Evolutionary conservation across 2,329 filamentous ascomycete genomes (phyloP), one percentile per base, ranked within the genome.

Genomic region (Colletotrichum tropicicola): DNA sequence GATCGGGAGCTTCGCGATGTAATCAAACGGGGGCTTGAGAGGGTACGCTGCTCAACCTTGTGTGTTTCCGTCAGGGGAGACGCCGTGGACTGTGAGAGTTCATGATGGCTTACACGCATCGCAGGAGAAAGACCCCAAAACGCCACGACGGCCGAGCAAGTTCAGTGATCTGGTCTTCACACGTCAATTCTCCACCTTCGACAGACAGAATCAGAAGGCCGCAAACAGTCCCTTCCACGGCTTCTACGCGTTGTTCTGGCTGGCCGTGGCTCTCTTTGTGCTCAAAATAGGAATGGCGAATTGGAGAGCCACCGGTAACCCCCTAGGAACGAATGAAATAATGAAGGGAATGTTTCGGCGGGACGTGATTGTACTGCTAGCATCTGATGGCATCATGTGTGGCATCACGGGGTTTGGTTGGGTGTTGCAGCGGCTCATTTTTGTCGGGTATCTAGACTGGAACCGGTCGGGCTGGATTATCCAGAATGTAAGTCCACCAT

Each of bases 201-300:
- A 94, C 75, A 84, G 89, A 10, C 88, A 92, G 68, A 94, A 93
- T 71, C 82, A 85, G 5, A 79, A 80, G 1, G 86, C 87, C 2
- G 84, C 86, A 4, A 88, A 89, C 49, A 92, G 89, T 43, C 89
- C 89, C 0, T 94, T 94, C 70, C 88, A 91, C 73, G 92, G 92
- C 28, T 94, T 94, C 79, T 94, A 92, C 72, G 92, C 89, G 0
- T 80, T 95, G 0, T 93, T 93, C 75, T 94, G 92, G 91, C 84
- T 93, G 48, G 84, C 85, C 8, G 88, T 93, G 67, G 84, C 85
- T 6, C 74, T 94, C 44, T 84, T 91, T 69, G 85, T 93, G 62
- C 71, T 91, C 32, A 89, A 89, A 72, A 88, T 92, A 49, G 89
- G 85, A 0, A 86, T 87, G 30, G 82, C 87, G 41, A 94, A 94